Conservation (phyloP, 1,284 basidiomycete species). For the Ganoderma lingzhi region DNA sequence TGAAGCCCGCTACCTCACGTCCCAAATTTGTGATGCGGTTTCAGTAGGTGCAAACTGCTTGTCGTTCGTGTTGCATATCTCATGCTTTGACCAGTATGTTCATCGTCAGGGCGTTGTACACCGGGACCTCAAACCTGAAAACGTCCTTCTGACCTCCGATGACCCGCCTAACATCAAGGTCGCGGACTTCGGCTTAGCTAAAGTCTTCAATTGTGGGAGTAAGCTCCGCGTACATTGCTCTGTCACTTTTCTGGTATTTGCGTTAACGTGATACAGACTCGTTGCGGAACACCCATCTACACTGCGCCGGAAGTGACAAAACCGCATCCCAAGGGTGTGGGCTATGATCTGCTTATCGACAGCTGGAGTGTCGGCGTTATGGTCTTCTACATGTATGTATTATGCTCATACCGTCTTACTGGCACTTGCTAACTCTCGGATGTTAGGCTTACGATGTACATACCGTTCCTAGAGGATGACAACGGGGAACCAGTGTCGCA, state of each 20-base stretch:
- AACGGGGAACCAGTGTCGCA: constrained; percentile 26
- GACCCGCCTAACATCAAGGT: constrained; percentile 78
- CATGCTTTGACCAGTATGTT: constrained; percentile 64
- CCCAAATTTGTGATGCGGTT: constrained; percentile 78
- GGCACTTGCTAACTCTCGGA: background rate
- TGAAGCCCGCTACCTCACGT: constrained; percentile 67
- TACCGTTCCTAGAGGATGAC: constrained; percentile 78
- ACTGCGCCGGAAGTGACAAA: constrained; percentile 88
- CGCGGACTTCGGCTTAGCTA: constrained; percentile 94
- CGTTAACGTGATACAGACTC: too few species aligned
- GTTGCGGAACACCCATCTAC: constrained; percentile 88
- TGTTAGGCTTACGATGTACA: constrained; percentile 76
- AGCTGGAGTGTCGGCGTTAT: constrained; percentile 96
- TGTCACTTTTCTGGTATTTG: too few species aligned
- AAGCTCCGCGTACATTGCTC: constrained; percentile 70
- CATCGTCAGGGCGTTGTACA: constrained; percentile 83
- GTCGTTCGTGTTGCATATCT: too few species aligned
- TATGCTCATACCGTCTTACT: background rate
- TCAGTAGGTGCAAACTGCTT: constrained; percentile 57
- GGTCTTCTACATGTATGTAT: constrained; percentile 80
- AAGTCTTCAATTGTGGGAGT: constrained; percentile 80
- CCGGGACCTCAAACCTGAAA: constrained; percentile 94
- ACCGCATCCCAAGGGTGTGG: constrained; percentile 60
- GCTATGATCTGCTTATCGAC: constrained; percentile 87
- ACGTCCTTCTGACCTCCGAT: constrained; percentile 76